Evolutionary conservation across 2,329 filamentous ascomycete species (phyloP), one percentile per base, ranked within the genome.

Genomic region (Neocatenulostroma microsporum): DNA sequence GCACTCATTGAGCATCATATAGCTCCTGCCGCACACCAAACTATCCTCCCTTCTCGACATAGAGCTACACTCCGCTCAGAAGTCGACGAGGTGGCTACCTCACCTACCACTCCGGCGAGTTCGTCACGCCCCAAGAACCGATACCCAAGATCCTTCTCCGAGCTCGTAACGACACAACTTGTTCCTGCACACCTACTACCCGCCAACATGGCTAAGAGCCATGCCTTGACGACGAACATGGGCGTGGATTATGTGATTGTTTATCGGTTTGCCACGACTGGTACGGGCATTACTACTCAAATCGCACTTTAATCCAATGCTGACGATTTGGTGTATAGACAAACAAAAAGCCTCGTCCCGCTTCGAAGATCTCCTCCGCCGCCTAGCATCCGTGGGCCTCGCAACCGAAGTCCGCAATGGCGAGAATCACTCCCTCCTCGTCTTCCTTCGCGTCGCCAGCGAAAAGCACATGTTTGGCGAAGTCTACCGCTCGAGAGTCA

Each of bases 161-260:
- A 56, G 40, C 48, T 56, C 15, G 48, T 56, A 24, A 54, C 50
- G 15, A 47, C 40, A 26, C 51, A 56, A 41, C 39, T 56, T 21
- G 45, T 56, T 10, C 41, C 41, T 11, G 18, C 27, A 3, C 28
- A 30, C 23, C 36, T 42, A 30, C 26, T 41, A 14, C 52, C 50
- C 5, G 49, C 49, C 42, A 49, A 49, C 32, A 56, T 58, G 55
- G 51, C 51, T 40, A 57, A 54, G 43, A 58, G 51, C 43, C 49
- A 46, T 20, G 54, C 52, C 3, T 36, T 55, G 34, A 26, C 68
- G 45, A 67, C 67, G 34, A 81, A 80, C 52, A 69, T 80, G 53
- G 73, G 84, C 36, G 84, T 94, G 42, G 88, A 95, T 68, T 95
- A 86, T 70, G 86, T 94, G 39, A 74, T 95, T 45, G 76, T 79